These are phyloP conservation scores for Malus orientalis DNA, from an alignment of 306 rosid species.

Conservation along the genomic window DNA sequence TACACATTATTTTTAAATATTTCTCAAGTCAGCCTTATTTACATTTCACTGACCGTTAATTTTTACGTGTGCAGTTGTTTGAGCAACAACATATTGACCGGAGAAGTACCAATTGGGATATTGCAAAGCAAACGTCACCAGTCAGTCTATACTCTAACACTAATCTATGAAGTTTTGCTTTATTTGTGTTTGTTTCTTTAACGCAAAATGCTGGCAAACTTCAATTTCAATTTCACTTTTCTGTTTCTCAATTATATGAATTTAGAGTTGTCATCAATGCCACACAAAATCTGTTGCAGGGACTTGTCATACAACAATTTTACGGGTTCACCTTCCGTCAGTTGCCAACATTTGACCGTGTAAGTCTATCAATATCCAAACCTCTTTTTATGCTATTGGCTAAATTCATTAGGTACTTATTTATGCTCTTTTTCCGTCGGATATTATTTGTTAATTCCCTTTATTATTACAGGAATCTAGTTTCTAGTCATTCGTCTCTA, in stretches of 20 bases:
- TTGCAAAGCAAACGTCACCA: slow-evolving; percentile 1
- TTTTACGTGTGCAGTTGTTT: slow-evolving; percentile 52
- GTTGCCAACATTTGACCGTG: slow-evolving; percentile 36
- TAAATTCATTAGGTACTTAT: not conserved
- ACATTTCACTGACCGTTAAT: not conserved
- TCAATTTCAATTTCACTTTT: not conserved
- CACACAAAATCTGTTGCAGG: slow-evolving; percentile 33
- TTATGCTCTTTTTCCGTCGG: not conserved
- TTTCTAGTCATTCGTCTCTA: slow-evolving; percentile 48
- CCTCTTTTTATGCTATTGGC: not conserved
- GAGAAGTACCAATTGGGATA: slow-evolving; percentile 54
- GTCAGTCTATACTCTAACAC: slow-evolving; percentile 34
- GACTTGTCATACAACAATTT: slow-evolving; percentile 84
- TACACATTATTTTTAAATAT: not conserved
- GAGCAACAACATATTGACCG: slow-evolving; percentile 60
- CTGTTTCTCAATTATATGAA: not conserved
- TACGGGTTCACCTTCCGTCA: slow-evolving; percentile 12
- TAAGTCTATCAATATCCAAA: slow-evolving; percentile 30
- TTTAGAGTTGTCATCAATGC: slow-evolving; percentile 3
- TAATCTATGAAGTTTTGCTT: not conserved
- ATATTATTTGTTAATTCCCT: not conserved
- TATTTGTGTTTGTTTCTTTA: not conserved
- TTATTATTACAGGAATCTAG: slow-evolving; percentile 47
- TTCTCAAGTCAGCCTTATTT: not conserved
- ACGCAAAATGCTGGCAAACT: not conserved